Evolutionary conservation across 257 asterid genomes (phyloP), one percentile per base, ranked within the genome.

Genomic region (Lantana camara): DNA sequence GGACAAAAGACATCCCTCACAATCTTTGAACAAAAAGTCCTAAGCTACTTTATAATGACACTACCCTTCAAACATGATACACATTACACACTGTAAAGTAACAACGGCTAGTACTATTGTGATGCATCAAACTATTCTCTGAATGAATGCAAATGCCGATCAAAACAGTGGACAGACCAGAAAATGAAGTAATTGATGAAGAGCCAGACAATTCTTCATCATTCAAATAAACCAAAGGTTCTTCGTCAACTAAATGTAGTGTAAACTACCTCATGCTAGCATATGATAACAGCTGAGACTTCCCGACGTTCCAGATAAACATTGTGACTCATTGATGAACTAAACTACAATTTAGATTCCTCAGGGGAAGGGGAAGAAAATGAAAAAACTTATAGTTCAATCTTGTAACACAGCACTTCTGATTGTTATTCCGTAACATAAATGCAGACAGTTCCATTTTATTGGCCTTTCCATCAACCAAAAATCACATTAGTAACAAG

Each of bases 121-220:
- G 73, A 63, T 19, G 23, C 69, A 59, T 57, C 17, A 55, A 69
- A 50, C 38, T n/a, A 60, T 46, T 63, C 22, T 3, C 37, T 60
- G 52, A 57, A 57, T 52, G 21, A 20, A 58, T 44, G 59, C 61
- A 61, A 62, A 49, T 48, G 59, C 13, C 34, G 29, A 32, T 12
- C 34, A 27, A 63, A 64, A 47, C 53, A 54, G 63, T 38, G 14
- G 23, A 59, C 37, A 44, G 63, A 63, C 47, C 63, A 52, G n/a
- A 53, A 52, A 49, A 68, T 42, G 7, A 30, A 24, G 48, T 15
- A 8, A 32, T 24, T 55, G 54, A 56, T 47, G 51, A 42, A 60
- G n/a, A 32, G n/a, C 12, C 63, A 49, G 11, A 17, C 9, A 16
- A 14, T 55, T 45, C 30, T 38, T 11, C 27, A 61, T 29, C 27